Evolutionary conservation across 2,329 filamentous ascomycete species (phyloP).

Genomic region (Exophiala spinifera): DNA sequence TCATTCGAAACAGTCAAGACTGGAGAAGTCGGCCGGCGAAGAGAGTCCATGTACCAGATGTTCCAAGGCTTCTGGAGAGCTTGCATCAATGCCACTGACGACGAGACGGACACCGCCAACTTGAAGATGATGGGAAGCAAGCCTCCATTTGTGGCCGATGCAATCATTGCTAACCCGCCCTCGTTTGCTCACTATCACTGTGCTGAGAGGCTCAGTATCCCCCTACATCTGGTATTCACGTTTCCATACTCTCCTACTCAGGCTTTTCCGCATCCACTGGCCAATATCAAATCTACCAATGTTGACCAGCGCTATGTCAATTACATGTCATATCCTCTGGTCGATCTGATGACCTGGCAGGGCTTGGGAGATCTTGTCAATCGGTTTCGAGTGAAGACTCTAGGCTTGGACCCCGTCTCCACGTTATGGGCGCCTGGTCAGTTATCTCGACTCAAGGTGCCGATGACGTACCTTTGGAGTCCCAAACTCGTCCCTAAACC

Average conservation of each 20-base stretch:
- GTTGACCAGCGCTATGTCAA: constrained; percentile 72
- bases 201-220: constrained; percentile 36
- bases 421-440: constrained; percentile 74
- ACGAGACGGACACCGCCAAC: constrained; percentile 60
- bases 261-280: constrained; percentile 70
- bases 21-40: constrained; percentile 66
- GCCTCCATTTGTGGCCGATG: constrained; percentile 36
- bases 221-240: constrained; percentile 37
- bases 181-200: constrained; percentile 39
- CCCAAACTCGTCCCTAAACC: constrained; percentile 51
- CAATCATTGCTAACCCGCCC: constrained; percentile 40
- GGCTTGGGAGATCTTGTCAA: constrained; percentile 73
- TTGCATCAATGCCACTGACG: constrained; percentile 65
- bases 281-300: constrained; percentile 70
- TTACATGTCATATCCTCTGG: constrained; percentile 75
- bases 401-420: constrained; percentile 70
- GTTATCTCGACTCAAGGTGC: constrained; percentile 69
- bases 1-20: constrained; percentile 68
- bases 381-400: constrained; percentile 64
- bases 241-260: constrained; percentile 73
- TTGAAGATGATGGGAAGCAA: constrained; percentile 63
- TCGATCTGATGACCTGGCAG: constrained; percentile 65
- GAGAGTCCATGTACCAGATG: constrained; percentile 74
- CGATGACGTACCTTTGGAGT: constrained; percentile 69
- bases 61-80: constrained; percentile 79